Base-by-base conservation (phyloP, 73 alveolate species). In the Durusdinium trenchii region DNA sequence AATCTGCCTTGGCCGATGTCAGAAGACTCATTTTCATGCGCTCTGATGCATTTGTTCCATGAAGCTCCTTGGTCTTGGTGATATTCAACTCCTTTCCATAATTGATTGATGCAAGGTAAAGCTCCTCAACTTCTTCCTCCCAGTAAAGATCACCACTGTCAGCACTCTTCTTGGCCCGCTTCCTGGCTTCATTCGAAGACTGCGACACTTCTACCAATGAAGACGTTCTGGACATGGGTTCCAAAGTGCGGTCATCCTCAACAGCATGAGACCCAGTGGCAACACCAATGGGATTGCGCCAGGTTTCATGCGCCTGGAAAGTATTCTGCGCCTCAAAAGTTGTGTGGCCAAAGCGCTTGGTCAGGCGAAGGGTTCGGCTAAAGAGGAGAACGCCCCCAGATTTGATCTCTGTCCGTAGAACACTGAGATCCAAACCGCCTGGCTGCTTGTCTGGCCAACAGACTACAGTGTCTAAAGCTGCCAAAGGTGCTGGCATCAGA, bases 211-310 rank as follows among this genome's bases (percentile, higher is more conserved):
- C 62, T 51, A 86, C 61, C 26, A 86, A 45, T 4, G 95, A 36
- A 2, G 95, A n/a, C 50, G 30, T 57, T 52, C 73, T 62, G 23
- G 50, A 38, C 95, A 86, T 86, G 82, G 61, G 52, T 81, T 87
- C 95, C 95, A 87, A 50, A 28, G 95, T 61, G 76, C 95, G 95
- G 73, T 87, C 95, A 36, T 87, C 95, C 32, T 87, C 95, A 18
- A 38, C 84, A 6, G 69, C 38, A 71, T 87, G 95, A 9, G 20
- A 26, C 30, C 95, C 95, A 6, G 35, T 50, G 28, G 95, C 95
- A 23, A 71, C 73, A 50, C 95, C 95, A 23, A 69, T 46, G 6
- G 95, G 95, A 38, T 87, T 87, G 50, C 95, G 83, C 62, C 76
- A 87, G 50, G 95, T 61, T 50, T 87, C 95, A 38, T 87, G 76